Base-by-base conservation (phyloP, 345 rosid species). In the Gossypium australe region DNA sequence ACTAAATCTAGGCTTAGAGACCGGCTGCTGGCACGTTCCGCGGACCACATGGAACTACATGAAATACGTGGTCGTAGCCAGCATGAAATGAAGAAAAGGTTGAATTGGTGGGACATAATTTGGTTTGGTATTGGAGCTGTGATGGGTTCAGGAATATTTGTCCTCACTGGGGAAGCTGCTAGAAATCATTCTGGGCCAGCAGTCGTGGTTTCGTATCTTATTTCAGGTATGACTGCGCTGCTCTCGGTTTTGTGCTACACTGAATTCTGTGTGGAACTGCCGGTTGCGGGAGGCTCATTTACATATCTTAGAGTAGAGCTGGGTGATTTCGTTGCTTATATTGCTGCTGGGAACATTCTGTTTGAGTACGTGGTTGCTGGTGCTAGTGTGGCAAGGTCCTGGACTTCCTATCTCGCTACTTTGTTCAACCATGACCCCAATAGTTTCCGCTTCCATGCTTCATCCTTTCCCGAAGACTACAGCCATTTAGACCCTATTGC, bases 381-480 rank as follows among this genome's bases (percentile, higher is more conserved):
- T 1, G 96, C 98, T 47, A 90, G 89, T 7, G 97, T 94, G 48
- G 84, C 96, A 3, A 85, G 96, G 29, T 83, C 97, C 0, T 94
- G 94, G 96, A 90, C 96, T 66, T 90, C 94, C 7, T 92, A 94
- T 82, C 89, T 89, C 17, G 93, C 97, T 45, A 87, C 97, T 8
- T 85, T 94, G 76, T 83, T 86, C 83, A 89, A 92, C 79, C 89
- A 76, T 2, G 20, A 81, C 0, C 90, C 96, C 2, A 65, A 84
- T 17, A 81, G 76, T 70, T 87, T 94, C 57, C 87, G 90, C 5
- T 78, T 89, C 78, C 72, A 79, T 56, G 84, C 78, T 13, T 72
- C 81, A 17, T 61, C 80, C 56, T 71, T 85, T 2, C 45, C 88
- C 1, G 49, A 74, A 0, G 82, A 77, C 47, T 87, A 81, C 61